Conservation (phyloP, 352 stramenopile species). For the Plasmopara halstedii region DNA sequence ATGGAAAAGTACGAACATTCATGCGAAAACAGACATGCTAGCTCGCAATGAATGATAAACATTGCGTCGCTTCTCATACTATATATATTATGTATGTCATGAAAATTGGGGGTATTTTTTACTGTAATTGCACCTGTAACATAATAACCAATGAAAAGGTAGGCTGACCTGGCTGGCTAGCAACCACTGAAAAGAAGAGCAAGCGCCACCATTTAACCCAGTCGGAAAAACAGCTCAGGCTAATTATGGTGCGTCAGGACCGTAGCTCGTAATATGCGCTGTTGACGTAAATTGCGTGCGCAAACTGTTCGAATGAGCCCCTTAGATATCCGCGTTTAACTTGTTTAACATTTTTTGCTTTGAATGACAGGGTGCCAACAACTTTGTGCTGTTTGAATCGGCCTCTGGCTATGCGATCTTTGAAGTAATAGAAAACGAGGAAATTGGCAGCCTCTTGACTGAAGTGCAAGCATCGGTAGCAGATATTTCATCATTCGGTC, state of each 20-base stretch:
- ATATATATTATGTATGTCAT: no score
- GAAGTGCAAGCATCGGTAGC: constrained; percentile 90
- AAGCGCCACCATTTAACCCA: constrained; percentile 16
- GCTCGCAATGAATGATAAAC: no score
- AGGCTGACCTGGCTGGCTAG: constrained; percentile 20
- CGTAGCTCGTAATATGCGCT: constrained; percentile 2
- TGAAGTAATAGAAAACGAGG: constrained; percentile 96
- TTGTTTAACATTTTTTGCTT: constrained; percentile 18
- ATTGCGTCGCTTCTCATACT: no score
- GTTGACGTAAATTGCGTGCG: constrained; percentile 1
- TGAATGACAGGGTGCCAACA: constrained; percentile 38
- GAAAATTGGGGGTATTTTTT: no score
- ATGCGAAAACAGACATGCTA: no score
- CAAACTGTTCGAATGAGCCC: constrained; percentile 5
- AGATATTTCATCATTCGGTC: constrained; percentile 93
- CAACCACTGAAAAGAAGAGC: constrained; percentile 11
- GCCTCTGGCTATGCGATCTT: constrained; percentile 98
- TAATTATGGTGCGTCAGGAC: constrained; percentile 25
- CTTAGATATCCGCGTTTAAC: neutral
- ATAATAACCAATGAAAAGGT: constrained; percentile 20
- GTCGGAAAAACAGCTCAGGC: constrained; percentile 32
- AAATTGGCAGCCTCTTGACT: constrained; percentile 87
- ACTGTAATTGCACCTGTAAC: no score
- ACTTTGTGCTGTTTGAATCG: constrained; percentile 95
- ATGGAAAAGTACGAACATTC: no score